Base-by-base conservation (phyloP, 2,329 filamentous ascomycete species). In the Penicillium psychrosexuale region DNA sequence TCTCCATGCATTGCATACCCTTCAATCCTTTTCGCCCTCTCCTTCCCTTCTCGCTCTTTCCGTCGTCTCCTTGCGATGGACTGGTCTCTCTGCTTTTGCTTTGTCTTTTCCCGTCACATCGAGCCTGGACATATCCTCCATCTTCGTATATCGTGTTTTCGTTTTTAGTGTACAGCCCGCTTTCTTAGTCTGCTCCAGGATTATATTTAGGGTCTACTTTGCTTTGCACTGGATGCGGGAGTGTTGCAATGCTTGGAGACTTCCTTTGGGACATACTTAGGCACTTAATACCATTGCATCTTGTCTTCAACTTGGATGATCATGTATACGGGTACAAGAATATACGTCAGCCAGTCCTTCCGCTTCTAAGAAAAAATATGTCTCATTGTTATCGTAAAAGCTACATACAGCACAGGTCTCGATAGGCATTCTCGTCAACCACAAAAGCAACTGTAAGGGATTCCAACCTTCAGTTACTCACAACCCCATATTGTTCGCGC, bases 51-150 rank as follows among this genome's bases (percentile, higher is more conserved):
- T 19, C 36, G 15, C 30, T n/a, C 30, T 34, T 33, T 47, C 39
- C 52, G 56, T 57, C 58, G 58, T 54, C 55, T 57, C 60, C 62
- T 47, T 51, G 55, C 60, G 33, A 47, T 59, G 48, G 24, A 28
- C 39, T 51, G 39, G 8, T 47, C 58, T 60, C 54, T 33, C 13
- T 47, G 39, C 24, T 45, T 58, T 33, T 36, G 39, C 30, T 48
- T 39, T 22, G 13, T n/a, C 12, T 11, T 50, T 34, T 27, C 9
- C 19, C n/a, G 28, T 43, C 38, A 34, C n/a, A 44, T 60, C 42
- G 46, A 62, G 53, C 53, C 54, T 64, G 62, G 58, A 58, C 57
- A 60, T 61, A 64, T 47, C 43, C 27, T 43, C 44, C 42, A 52
- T 54, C 54, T 51, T 48, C 55, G 51, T 62, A 58, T 61, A 53